Base-by-base conservation (phyloP, 345 rosid genomes). In the Arabis hirsuta region DNA sequence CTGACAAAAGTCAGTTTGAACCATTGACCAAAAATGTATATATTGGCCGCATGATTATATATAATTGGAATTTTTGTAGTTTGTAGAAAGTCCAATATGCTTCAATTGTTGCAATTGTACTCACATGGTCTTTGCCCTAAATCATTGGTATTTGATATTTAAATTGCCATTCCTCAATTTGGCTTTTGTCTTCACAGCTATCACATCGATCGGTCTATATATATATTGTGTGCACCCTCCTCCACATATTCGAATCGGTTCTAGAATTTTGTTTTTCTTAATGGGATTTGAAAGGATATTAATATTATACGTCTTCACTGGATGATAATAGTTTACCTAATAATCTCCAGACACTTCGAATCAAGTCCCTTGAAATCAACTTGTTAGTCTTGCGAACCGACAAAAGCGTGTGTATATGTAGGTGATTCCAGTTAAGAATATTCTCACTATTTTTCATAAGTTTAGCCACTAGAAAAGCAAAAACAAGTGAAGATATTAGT, bases 61-160 rank as follows among this genome's bases (percentile, higher is more conserved):
- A 53, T n/a, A 24, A 16, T 48, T 61, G 34, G 32, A 4, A 1
- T 14, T 50, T 50, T 66, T 73, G 42, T 50, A 48, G 22, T 57
- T 57, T 41, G 46, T 66, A 20, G 19, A 73, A 73, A 58, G 67
- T 73, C 67, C 61, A 66, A 50, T 66, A 51, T 58, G 36, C 55
- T 58, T 67, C 62, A n/a, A 14, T 55, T 46, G 69, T 54, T 53
- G 69, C 69, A 75, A 74, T 32, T 67, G 69, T 38, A 16, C 48
- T 67, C 69, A 26, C 57, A 43, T 67, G 51, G 69, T 74, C 73
- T 61, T 67, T 53, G 63, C 69, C 63, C 73, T 52, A 74, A 74
- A 74, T 74, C 73, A 68, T 68, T 75, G 57, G 64, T 51, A 55
- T 75, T 68, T 61, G 74, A 75, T 61, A 75, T 52, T 29, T 34